A percentile compares a stretch with the other conserved stretches of the same genome.
Conservation (phyloP, 78 protist species). For the Cavenderia fasciculata region DNA sequence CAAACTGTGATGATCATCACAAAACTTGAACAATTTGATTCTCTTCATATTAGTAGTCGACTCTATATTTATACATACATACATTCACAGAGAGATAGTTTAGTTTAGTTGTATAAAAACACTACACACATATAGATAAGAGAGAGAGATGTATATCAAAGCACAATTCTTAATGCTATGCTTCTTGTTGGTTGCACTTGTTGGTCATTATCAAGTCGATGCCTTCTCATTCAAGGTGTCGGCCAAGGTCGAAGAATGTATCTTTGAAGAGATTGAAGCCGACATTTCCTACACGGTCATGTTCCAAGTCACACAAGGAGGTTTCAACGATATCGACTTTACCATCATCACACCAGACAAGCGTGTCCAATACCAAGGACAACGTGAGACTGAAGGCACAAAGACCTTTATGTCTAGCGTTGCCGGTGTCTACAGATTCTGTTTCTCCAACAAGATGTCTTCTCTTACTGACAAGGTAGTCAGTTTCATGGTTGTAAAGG, state of each 20-base stretch:
- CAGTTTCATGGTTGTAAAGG: constrained; percentile 69
- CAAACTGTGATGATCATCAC: no score
- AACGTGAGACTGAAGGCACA: constrained; percentile 81
- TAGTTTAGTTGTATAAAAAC: not conserved
- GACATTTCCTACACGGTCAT: constrained; percentile 59
- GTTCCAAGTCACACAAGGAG: constrained; percentile 90
- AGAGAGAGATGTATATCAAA: not conserved
- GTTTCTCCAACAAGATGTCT: constrained; percentile 93
- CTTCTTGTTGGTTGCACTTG: not conserved
- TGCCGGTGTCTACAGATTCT: constrained; percentile 89
- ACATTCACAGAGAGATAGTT: not conserved
- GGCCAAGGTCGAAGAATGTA: constrained; percentile 91
- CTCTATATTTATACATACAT: not conserved
- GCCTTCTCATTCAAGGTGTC: constrained; percentile 73
- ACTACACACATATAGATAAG: not conserved
- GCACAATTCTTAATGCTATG: not conserved
- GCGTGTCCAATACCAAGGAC: constrained; percentile 57
- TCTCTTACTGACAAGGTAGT: constrained; percentile 89
- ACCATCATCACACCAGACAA: constrained; percentile 65
- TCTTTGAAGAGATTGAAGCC: constrained; percentile 72
- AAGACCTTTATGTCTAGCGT: constrained; percentile 55
- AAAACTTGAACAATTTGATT: no score
- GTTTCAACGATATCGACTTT: constrained; percentile 92
- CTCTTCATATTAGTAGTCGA: no score
- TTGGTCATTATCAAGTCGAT: not conserved